phyloP scores from a whole-genome alignment of 129 eudicot genomes.

The Artemisia argyi region DNA sequence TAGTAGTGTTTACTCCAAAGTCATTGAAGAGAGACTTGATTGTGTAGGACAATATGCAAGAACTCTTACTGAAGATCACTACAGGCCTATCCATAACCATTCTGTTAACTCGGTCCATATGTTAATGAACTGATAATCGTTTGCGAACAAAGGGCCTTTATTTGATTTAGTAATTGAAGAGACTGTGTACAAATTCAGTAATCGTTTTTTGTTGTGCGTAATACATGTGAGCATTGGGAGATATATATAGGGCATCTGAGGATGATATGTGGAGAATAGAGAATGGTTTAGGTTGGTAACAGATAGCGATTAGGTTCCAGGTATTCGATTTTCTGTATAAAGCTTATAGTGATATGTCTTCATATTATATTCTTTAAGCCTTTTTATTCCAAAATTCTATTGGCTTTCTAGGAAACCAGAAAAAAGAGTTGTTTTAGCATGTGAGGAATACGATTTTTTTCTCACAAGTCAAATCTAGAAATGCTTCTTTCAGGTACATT shows the following conservation, averaged over 20 bases:
- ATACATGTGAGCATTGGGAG: slow-evolving; percentile 10
- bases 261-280: slow-evolving; percentile 34
- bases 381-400: background rate
- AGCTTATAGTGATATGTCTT: slow-evolving; percentile 11
- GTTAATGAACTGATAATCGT: background rate
- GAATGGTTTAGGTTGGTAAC: slow-evolving; percentile 23
- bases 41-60: slow-evolving; percentile 62
- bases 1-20: slow-evolving; percentile 57
- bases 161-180: background rate
- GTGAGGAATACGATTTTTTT: background rate
- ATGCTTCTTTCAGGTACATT: too few species aligned
- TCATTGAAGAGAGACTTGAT: slow-evolving; percentile 50
- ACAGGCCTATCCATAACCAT: slow-evolving; percentile 70
- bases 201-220: slow-evolving; percentile 14
- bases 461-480: too few species aligned
- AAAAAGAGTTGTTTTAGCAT: background rate
- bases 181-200: background rate
- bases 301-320: slow-evolving; percentile 19
- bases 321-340: slow-evolving; percentile 6
- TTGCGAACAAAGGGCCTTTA: too few species aligned
- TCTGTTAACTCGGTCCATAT: slow-evolving; percentile 56
- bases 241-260: slow-evolving; percentile 24
- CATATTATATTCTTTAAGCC: slow-evolving; percentile 14
- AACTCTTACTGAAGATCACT: slow-evolving; percentile 74
- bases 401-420: background rate